Base-by-base conservation (phyloP, 257 asterid genomes). In the Solanum pimpinellifolium region DNA sequence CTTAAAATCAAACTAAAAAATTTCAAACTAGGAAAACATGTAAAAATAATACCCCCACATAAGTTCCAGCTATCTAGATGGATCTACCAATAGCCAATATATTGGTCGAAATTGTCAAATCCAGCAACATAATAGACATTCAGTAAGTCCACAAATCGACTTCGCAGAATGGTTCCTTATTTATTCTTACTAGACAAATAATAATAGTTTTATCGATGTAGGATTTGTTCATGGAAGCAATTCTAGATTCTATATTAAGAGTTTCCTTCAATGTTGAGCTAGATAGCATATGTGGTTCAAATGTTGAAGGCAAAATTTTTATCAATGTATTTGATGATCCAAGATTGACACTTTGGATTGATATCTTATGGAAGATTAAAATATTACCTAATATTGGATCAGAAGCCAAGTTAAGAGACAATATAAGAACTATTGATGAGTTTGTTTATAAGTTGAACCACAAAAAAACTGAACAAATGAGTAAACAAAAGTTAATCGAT, bases 161-260 rank as follows among this genome's bases (percentile, higher is more conserved):
- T 62, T 59, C 20, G 12, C 11, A 16, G 23, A 59, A 46, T 23
- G 7, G 8, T 14, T 11, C 47, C 62, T 49, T 29, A 1, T 21
- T 65, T 73, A 11, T 35, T 56, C 9, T 29, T 3, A 83, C 13
- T 12, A 52, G 56, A 59, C 9, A 3, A 84, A 20, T 75, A 75
- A n/a, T 10, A 3, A 25, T 21, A 11, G 62, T 62, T 27, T 81
- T 39, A 70, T 78, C 76, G 12, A 66, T 89, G 91, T 86, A 93
- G 96, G 96, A 91, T 70, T 92, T 90, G 66, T 89, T 93, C 75
- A 92, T 92, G 94, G 90, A 92, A 85, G 82, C 94, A 83, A 89
- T 92, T 72, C 66, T 93, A 84, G 94, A 93, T 87, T 92, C 96
- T 3, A 90, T 92, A 15, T 90, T 91, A 81, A 92, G 85, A 87